Evolutionary conservation across 352 stramenopile species (phyloP).

Genomic region (Pseudoperonospora humuli): DNA sequence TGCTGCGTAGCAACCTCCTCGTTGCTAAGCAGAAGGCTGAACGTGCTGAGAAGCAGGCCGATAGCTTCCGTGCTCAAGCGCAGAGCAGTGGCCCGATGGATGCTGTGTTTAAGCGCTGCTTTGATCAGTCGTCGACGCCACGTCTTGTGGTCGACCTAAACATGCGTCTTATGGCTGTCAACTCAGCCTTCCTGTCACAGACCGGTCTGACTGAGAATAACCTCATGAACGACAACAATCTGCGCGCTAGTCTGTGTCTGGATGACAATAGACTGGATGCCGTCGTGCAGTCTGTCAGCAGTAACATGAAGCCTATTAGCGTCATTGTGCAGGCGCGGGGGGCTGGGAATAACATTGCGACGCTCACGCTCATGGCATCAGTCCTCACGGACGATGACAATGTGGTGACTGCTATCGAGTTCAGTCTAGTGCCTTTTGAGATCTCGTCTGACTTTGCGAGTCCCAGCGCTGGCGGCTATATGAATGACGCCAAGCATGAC

Average conservation of each 20-base stretch:
- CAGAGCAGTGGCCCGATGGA: slow-evolving; percentile 26
- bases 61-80: slow-evolving; percentile 35
- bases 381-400: slow-evolving; percentile 51
- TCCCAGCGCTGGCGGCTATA: slow-evolving; percentile 8
- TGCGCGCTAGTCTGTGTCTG: slow-evolving; percentile 42
- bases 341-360: slow-evolving; percentile 29
- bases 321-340: slow-evolving; percentile 44
- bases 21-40: slow-evolving; percentile 57
- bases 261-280: slow-evolving; percentile 41
- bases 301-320: slow-evolving; percentile 34
- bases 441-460: slow-evolving; percentile 32
- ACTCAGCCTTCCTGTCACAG: slow-evolving; percentile 46
- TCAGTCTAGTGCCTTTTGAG: slow-evolving; percentile 59
- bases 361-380: slow-evolving; percentile 50
- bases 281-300: slow-evolving; percentile 35
- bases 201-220: slow-evolving; percentile 34
- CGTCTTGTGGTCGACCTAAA: slow-evolving; percentile 42
- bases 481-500: slow-evolving; percentile 23
- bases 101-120: slow-evolving; percentile 53
- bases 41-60: slow-evolving; percentile 45
- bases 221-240: slow-evolving; percentile 28
- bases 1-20: slow-evolving; percentile 52
- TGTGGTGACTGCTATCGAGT: slow-evolving; percentile 42
- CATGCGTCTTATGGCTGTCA: slow-evolving; percentile 47
- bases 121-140: slow-evolving; percentile 54